phyloP scores from a whole-genome alignment of 352 stramenopile genomes.

The Pythium utonaiense region DNA sequence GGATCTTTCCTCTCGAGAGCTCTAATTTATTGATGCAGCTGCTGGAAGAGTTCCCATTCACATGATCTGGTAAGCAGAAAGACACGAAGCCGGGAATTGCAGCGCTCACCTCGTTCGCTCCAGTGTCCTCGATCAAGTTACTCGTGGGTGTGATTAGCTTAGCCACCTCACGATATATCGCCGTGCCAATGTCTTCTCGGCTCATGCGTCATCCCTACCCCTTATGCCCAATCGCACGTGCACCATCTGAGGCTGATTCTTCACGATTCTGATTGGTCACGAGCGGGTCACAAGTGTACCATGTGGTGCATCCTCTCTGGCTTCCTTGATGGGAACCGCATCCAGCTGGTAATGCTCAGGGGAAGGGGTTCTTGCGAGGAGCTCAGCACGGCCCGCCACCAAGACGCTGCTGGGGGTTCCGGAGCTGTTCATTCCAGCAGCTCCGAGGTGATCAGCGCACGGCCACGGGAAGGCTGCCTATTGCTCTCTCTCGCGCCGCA shows the following conservation, averaged over 20 bases:
- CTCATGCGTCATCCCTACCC: not conserved
- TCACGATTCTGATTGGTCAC: not conserved
- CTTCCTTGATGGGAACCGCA: not conserved
- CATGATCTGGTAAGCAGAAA: not conserved
- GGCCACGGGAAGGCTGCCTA: too few relatives aligned
- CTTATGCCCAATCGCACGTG: not conserved
- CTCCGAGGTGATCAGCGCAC: not conserved
- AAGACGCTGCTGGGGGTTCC: not conserved
- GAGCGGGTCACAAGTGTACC: not conserved
- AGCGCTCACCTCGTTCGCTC: too few relatives aligned
- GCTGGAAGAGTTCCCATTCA: not conserved
- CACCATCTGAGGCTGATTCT: not conserved
- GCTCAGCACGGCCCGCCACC: not conserved
- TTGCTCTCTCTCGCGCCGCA: not conserved
- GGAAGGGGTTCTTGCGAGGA: not conserved
- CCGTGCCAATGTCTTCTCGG: too few relatives aligned
- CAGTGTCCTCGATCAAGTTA: too few relatives aligned
- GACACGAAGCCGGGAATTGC: too few relatives aligned
- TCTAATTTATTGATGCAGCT: not conserved
- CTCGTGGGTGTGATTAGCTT: not conserved
- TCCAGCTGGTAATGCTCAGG: not conserved
- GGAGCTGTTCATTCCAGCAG: conserved; percentile 2
- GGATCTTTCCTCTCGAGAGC: not conserved
- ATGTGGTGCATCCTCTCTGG: not conserved
- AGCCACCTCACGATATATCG: not conserved